Percentiles rank a stretch among this genome's conserved stretches.
These are phyloP conservation scores for Flaveria bidentis DNA, from an alignment of 129 eudicot genomes.

Conservation along the genomic window DNA sequence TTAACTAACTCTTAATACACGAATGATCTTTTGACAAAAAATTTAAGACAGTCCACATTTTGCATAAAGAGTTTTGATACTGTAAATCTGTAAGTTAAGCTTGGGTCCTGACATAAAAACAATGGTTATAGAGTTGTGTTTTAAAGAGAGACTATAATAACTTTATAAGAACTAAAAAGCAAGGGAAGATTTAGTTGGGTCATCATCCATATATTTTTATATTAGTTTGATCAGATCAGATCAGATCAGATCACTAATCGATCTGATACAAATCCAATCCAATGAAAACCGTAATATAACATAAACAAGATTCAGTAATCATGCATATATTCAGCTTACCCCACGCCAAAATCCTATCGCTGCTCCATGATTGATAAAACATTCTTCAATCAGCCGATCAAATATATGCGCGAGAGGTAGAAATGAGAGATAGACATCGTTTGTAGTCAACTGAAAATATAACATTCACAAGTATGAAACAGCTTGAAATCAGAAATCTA, in stretches of 20 bases:
- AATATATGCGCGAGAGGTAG: constrained; percentile 97
- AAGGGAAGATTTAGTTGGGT: background rate
- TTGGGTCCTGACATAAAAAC: background rate
- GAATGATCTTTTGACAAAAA: background rate
- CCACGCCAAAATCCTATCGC: constrained; percentile 99
- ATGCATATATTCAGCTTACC: constrained; percentile 51
- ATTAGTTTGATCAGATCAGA: background rate
- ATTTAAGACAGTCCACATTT: background rate
- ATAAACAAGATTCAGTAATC: background rate
- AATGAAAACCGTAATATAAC: background rate
- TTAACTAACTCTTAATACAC: background rate
- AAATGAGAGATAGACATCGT: constrained; percentile 87
- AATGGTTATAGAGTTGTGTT: background rate
- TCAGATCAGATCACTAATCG: too few relatives aligned
- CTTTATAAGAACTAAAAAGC: background rate
- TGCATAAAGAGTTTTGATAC: background rate
- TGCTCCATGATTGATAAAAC: constrained; percentile 78
- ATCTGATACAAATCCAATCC: background rate
- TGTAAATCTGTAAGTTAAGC: background rate
- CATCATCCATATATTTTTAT: background rate
- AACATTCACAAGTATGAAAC: constrained; percentile 13
- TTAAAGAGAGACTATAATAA: background rate
- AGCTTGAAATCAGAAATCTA: constrained; percentile 2
- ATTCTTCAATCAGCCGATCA: constrained; percentile 93
- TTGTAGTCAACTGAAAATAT: constrained; percentile 45